These are phyloP conservation scores for Melaleuca quinquenervia DNA, from an alignment of 345 rosid genomes.

Conservation along the genomic window DNA sequence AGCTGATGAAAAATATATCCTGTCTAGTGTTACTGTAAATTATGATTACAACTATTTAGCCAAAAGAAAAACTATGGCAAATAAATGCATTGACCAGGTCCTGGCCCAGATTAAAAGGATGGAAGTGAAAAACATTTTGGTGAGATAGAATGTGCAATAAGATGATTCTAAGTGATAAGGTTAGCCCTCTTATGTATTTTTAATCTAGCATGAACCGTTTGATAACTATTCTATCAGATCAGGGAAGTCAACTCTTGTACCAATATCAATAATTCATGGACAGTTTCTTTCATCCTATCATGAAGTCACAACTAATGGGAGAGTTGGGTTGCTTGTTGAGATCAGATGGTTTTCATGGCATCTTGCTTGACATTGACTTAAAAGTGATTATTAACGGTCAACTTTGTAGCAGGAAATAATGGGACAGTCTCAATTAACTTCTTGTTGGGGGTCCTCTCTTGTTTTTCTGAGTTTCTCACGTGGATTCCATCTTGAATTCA, in stretches of 20 bases:
- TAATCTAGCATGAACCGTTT: not conserved
- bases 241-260: not conserved
- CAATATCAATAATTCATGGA: not conserved
- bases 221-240: not conserved
- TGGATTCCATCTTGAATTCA: not conserved
- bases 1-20: not conserved
- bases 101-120: not conserved
- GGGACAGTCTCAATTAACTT: not conserved
- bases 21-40: not conserved
- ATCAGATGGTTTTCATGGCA: not conserved
- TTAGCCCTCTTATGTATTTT: not conserved
- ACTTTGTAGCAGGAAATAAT: not conserved
- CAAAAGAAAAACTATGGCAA: not conserved
- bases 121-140: not conserved
- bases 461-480: not conserved
- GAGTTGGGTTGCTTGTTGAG: not conserved
- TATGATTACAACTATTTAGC: not conserved
- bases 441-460: not conserved
- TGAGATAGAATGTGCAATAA: not conserved
- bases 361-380: not conserved
- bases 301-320: not conserved
- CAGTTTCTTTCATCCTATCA: not conserved
- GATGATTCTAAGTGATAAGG: not conserved
- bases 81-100: not conserved
- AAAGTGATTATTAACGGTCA: not conserved